A percentile compares a stretch with the other conserved stretches of the same genome.
Evolutionary conservation across 1,284 basidiomycete genomes (phyloP).

Genomic region (Sporisorium sorghi): DNA sequence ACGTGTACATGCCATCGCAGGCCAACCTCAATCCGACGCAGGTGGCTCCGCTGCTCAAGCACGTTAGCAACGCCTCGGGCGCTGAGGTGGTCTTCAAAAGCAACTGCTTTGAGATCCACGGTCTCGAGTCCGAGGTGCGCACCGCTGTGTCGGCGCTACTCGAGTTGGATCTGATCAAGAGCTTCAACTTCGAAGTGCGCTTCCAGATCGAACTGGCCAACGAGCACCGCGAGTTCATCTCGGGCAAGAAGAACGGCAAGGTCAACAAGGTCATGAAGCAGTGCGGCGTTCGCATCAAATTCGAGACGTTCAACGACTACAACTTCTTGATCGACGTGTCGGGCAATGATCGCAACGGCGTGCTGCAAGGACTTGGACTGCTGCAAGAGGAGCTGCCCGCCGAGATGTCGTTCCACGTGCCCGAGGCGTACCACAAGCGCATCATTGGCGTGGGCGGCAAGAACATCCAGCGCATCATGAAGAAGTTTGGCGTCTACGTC

Average conservation of each 20-base stretch:
- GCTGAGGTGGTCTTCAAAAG: conserved; percentile 97
- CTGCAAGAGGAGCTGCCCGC: conserved; percentile 96
- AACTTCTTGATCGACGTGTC: conserved; percentile 93
- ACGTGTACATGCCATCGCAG: conserved; percentile 84
- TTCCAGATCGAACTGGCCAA: conserved; percentile 99
- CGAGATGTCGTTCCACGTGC: conserved; percentile 99
- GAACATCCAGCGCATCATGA: conserved; percentile 99
- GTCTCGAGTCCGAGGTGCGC: conserved; percentile 91
- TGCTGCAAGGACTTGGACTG: conserved; percentile 86
- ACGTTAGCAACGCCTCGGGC: conserved; percentile 85
- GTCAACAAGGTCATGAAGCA: conserved; percentile 73
- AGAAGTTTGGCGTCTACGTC: conserved; percentile 98
- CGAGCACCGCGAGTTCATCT: conserved; percentile 96
- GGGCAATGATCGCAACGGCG: conserved; percentile 73
- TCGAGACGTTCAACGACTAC: conserved; percentile 98
- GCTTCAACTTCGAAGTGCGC: conserved; percentile 95
- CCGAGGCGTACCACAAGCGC: conserved; percentile 97
- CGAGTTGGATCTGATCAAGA: conserved; percentile 90
- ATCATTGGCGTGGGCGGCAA: conserved; percentile 98
- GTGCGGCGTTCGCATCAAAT: conserved; percentile 92
- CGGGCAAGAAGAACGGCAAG: conserved; percentile 70
- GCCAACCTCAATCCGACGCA: conserved; percentile 82
- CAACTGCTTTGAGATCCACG: conserved; percentile 97
- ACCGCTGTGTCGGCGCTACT: conserved; percentile 85
- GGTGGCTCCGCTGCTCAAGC: conserved; percentile 85